Evolutionary conservation across 2,329 filamentous ascomycete species (phyloP), one percentile per base, ranked within the genome.

Genomic region (Claviceps purpurea): DNA sequence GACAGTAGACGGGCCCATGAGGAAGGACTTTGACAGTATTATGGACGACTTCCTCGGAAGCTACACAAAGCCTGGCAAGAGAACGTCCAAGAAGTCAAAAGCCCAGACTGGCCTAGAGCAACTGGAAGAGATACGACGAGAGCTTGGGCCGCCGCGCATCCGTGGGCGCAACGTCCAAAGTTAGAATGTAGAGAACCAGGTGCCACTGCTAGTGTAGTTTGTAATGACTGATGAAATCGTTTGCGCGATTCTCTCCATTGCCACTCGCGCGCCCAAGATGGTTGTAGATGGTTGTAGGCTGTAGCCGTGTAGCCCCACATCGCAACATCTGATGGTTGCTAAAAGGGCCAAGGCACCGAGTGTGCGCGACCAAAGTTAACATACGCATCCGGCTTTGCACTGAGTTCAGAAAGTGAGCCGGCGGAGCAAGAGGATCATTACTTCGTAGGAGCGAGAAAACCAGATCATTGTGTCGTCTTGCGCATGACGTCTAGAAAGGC

Each of bases 21-120:
- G 89, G 46, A 73, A 76, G 41, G 90, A 96, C 64, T 95, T 98
- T 67, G 84, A 95, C 64, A 79, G 75, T 55, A 89, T 97, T 64
- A 82, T 98, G 75, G 91, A 97, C 64, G 90, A 95, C 52, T 98
- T 98, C 69, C 70, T 97, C 26, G 86, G 82, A 8, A 82, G 75
- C 38, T 85, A 87, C 63, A 79, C 79, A 10, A 84, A 81, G 68
- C 77, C 77, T 24, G 85, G 85, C 2, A 89, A 89, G 71, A 84
- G 82, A 65, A 73, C 76, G 11, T 78, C 89, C 20, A 91, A 90
- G 71, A 89, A 90, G 69, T 84, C 84, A 18, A 87, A 85, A 63
- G 82, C 85, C 57, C 84, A 86, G 64, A 87, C 78, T 54, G 93
- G 93, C 0, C 75, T 96, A 57, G 83, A 87, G 68, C 88, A 97